Evolutionary conservation across 2,329 filamentous ascomycete genomes (phyloP), one percentile per base, ranked within the genome.

Genomic region (Thielaviopsis populi): DNA sequence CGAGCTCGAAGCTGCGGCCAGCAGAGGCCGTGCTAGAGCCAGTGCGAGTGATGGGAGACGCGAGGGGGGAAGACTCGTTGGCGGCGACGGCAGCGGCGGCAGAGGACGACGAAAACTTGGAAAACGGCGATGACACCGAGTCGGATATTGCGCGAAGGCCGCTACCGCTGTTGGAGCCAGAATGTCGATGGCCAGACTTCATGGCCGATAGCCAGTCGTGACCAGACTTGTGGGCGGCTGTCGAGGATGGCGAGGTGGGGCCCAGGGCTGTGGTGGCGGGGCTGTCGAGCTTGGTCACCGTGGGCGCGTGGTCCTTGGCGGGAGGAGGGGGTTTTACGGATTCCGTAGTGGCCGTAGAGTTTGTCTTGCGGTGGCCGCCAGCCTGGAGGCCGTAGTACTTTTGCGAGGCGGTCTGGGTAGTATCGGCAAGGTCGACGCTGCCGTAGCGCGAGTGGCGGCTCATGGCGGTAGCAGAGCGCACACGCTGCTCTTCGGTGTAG

Each of bases 141-240:
- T 96, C 92, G 3, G 92, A 96, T 63, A 91, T 89, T 15, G 90
- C 87, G 67, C 92, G 81, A 64, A 95, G 79, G 65, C 79, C 80
- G 5, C 40, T 59, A n/a, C 64, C 64, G 17, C 56, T 53, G 27
- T 53, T 42, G n/a, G 64, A 37, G 75, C 71, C 67, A 79, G 77
- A 67, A 75, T 73, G 19, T 43, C 63, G 62, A 48, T 66, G 27
- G 76, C 74, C 63, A 11, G 79, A 78, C 68, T 81, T 83, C 54
- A 77, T 71, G 15, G 74, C 71, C 11, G 81, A 73, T 68, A 86
- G 70, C 83, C 83, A 82, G 70, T 85, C 79, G 43, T 76, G 72
- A 71, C 82, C 73, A 69, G 77, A 72, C n/a, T 77, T 76, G 43
- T 74, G 72, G 24, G 74, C 72, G 24, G 74, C 72, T 41, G 73